Evolutionary conservation across 2,329 filamentous ascomycete genomes (phyloP).

Genomic region (Aspergillus sp.): DNA sequence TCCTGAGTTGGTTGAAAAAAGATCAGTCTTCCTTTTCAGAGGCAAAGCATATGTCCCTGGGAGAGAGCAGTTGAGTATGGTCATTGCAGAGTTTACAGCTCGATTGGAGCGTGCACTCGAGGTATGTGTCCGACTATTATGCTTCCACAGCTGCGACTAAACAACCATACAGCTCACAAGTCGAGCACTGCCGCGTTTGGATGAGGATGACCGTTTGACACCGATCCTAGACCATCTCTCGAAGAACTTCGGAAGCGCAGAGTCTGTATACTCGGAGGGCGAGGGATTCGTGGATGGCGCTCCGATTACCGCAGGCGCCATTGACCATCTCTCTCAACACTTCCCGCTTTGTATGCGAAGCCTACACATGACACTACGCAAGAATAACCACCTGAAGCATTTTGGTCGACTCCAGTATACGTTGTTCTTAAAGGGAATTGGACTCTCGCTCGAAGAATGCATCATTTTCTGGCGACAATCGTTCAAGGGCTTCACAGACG

Average conservation of each 20-base stretch:
- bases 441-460: conserved; percentile 82
- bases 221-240: conserved; percentile 75
- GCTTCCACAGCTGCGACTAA: neutral
- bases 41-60: conserved; percentile 90
- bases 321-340: conserved; percentile 70
- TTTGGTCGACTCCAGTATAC: conserved; percentile 89
- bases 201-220: conserved; percentile 86
- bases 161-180: conserved; percentile 53
- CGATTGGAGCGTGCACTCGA: conserved; percentile 75
- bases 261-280: conserved; percentile 66
- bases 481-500: conserved; percentile 83
- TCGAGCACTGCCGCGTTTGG: conserved; percentile 80
- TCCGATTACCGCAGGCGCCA: conserved; percentile 66
- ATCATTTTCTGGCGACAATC: conserved; percentile 82
- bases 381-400: conserved; percentile 87
- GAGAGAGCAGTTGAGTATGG: conserved; percentile 78
- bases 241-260: conserved; percentile 89
- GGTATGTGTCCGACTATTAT: conserved; percentile 41
- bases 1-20: conserved; percentile 74
- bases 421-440: conserved; percentile 92
- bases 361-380: conserved; percentile 74
- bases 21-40: conserved; percentile 64
- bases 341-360: conserved; percentile 94
- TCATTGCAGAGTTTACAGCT: conserved; percentile 75
- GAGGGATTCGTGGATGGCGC: conserved; percentile 59